phyloP scores from a whole-genome alignment of 345 rosid genomes.

The Physaria fendleri region DNA sequence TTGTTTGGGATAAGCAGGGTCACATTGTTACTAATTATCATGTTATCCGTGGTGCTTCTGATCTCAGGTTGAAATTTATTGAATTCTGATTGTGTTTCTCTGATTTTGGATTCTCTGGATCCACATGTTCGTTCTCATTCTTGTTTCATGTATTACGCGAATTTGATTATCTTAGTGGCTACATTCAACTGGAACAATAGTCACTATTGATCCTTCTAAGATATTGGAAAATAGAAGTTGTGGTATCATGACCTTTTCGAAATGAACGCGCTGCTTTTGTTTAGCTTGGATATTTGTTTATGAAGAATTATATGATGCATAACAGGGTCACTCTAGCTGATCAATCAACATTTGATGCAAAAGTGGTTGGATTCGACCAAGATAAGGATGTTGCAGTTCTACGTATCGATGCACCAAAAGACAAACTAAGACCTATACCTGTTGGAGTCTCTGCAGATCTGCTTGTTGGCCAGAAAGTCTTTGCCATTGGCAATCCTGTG shows the following conservation, averaged over 20 bases:
- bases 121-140: not conserved
- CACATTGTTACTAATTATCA: conserved; percentile 91
- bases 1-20: conserved; percentile 85
- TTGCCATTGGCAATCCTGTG: conserved; percentile 95
- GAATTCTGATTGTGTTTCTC: not conserved
- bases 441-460: conserved; percentile 88
- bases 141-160: too few relatives aligned
- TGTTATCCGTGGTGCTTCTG: conserved; percentile 97
- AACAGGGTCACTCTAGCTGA: conserved; percentile 88
- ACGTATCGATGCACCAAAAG: conserved; percentile 61
- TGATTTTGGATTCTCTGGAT: not conserved
- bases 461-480: conserved; percentile 97
- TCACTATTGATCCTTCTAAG: not conserved
- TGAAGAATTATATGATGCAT: not conserved
- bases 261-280: not conserved
- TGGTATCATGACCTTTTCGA: too few relatives aligned
- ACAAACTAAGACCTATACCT: conserved; percentile 78
- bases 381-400: conserved; percentile 96
- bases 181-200: not conserved
- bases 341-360: conserved; percentile 78
- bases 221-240: not conserved
- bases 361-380: conserved; percentile 89
- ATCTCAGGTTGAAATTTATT: conserved; percentile 53
- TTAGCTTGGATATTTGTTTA: not conserved
- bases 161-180: not conserved